Percentiles rank a stretch among this genome's conserved stretches.
phyloP scores from a whole-genome alignment of 345 rosid genomes.

The Aurinia saxatilis region DNA sequence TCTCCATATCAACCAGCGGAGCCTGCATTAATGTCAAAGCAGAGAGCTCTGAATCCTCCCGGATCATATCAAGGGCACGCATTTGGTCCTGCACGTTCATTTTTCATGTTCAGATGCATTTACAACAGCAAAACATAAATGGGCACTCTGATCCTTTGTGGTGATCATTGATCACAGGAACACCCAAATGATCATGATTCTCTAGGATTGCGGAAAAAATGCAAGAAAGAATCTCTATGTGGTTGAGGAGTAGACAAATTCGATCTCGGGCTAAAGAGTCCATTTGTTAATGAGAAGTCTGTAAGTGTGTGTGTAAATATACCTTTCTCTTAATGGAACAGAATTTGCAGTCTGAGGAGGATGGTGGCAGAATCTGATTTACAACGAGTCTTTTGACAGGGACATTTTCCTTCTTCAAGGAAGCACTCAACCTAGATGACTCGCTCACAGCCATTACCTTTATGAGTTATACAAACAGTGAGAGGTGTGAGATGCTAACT shows the following conservation, averaged over 20 bases:
- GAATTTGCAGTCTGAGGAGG: constrained; percentile 90
- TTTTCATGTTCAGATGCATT: not conserved
- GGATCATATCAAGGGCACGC: constrained; percentile 86
- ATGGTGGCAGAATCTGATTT: constrained; percentile 91
- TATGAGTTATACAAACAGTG: constrained; percentile 6
- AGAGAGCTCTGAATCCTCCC: constrained; percentile 69
- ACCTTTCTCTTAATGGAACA: constrained; percentile 98
- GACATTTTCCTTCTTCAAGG: constrained; percentile 81
- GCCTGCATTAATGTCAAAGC: constrained; percentile 63
- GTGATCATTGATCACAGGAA: not conserved
- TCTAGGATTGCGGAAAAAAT: not conserved
- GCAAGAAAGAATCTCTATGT: not conserved
- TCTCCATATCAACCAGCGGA: constrained; percentile 92
- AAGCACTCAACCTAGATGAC: constrained; percentile 75
- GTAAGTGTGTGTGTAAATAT: constrained; percentile 1
- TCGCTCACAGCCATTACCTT: constrained; percentile 95
- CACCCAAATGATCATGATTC: not conserved
- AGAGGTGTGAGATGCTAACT: not conserved
- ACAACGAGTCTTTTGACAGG: constrained; percentile 86
- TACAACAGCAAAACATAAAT: not conserved
- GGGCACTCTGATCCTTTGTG: not conserved
- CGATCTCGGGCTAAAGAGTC: not conserved
- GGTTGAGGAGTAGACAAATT: not conserved
- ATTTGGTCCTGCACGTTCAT: constrained; percentile 66
- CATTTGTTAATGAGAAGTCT: not conserved